A percentile compares a stretch with the other conserved stretches of the same genome.
Conservation (phyloP, 1,284 basidiomycete genomes). For the Heterobasidion parviporum region DNA sequence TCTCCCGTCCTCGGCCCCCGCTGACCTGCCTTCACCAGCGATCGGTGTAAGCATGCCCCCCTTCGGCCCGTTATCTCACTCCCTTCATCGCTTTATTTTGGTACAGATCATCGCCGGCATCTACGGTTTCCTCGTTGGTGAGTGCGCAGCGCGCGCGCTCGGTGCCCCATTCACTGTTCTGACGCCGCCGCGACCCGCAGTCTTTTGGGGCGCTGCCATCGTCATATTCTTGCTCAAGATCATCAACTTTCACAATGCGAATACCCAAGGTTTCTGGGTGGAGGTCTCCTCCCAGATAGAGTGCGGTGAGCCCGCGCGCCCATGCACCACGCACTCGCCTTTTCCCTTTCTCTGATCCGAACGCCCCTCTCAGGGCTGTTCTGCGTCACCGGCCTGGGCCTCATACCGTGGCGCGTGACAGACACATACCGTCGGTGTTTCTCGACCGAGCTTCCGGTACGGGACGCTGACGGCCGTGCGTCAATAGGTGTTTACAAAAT, state of each 20-base stretch:
- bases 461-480: no score
- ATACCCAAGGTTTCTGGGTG: slow-evolving; percentile 64
- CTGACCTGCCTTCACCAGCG: slow-evolving; percentile 25
- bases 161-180: not conserved
- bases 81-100: not conserved
- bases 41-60: slow-evolving; percentile 39
- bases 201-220: slow-evolving; percentile 74
- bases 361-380: slow-evolving; percentile 48
- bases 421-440: slow-evolving; percentile 69
- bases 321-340: not conserved
- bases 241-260: slow-evolving; percentile 60
- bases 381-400: slow-evolving; percentile 68
- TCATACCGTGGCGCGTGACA: slow-evolving; percentile 67
- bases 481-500: slow-evolving; percentile 60
- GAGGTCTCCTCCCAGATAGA: slow-evolving; percentile 75
- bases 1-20: not conserved
- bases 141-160: slow-evolving; percentile 14
- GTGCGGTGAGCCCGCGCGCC: slow-evolving; percentile 41
- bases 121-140: slow-evolving; percentile 73
- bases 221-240: slow-evolving; percentile 67
- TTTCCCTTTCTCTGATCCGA: not conserved
- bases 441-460: not conserved
- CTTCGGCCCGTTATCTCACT: not conserved
- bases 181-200: slow-evolving; percentile 22
- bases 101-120: slow-evolving; percentile 61